Evolutionary conservation across 176 grass and related monocot species (phyloP), one percentile per base, ranked within the genome.

Genomic region (Oryza meyeriana): DNA sequence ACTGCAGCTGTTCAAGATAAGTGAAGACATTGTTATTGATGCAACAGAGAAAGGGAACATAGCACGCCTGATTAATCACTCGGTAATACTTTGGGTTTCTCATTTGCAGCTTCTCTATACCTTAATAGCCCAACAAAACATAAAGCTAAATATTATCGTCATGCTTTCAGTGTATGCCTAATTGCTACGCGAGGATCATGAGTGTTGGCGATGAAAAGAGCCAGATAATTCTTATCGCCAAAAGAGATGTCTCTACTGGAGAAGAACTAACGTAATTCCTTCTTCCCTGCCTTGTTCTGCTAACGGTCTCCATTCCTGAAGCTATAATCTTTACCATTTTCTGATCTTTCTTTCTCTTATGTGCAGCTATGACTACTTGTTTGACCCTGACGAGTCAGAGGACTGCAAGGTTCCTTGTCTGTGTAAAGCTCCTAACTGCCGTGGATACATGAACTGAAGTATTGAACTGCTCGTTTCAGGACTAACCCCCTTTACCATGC

Each of bases 171-270:
- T 99, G 96, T 74, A 91, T 90, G 91, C 96, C 96, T 16, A 99
- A 90, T 80, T 99, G 96, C 89, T 95, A 99, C 44, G 96, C 96
- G 16, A 90, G 96, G 69, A 99, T 95, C 69, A 76, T 99, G 91
- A 94, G 76, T 44, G 86, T 87, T 13, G 68, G 92, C 25, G 89
- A 88, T 32, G 87, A 84, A 69, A 85, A 93, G 79, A 91, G 70
- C 69, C 83, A 91, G 74, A 93, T 99, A 36, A 85, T 95, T 68
- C 91, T 99, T 31, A 89, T 99, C 28, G 96, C 96, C 25, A 99
- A 90, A 76, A 85, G 83, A 78, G 83, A 93, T 27, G 91, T 99
- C 52, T 79, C 85, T 47, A 91, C 93, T 0, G 93, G 96, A 72
- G 89, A 99, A 83, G 96, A 98, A 82, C 58, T 99, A 57, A 99